phyloP scores from a whole-genome alignment of 148 eudicot species.

The Beta vulgaris region DNA sequence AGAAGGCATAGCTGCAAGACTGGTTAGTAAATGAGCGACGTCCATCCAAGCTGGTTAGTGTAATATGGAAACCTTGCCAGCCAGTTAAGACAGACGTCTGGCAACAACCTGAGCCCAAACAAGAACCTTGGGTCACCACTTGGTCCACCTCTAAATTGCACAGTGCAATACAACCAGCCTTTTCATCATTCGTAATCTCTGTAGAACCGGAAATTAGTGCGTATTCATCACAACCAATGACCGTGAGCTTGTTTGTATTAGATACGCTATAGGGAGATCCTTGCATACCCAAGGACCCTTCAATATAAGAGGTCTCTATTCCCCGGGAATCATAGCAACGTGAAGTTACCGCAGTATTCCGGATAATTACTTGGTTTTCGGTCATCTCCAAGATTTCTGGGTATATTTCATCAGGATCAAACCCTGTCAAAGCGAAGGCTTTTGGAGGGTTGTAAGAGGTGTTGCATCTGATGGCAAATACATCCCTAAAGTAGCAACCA shows the following conservation, averaged over 20 bases:
- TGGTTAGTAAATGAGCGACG: neutral
- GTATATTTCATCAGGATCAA: neutral
- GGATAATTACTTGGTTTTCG: constrained; percentile 20
- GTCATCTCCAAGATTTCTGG: constrained; percentile 28
- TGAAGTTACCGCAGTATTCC: constrained; percentile 6
- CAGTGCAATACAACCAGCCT: constrained; percentile 24
- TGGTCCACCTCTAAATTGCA: constrained; percentile 9
- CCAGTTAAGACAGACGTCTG: constrained; percentile 25
- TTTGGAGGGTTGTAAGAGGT: constrained; percentile 26
- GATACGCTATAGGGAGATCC: constrained; percentile 2
- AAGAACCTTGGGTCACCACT: constrained; percentile 4
- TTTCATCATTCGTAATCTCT: neutral
- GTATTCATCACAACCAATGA: constrained; percentile 29
- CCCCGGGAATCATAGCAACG: constrained; percentile 7
- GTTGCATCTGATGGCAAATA: constrained; percentile 17
- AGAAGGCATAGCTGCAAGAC: constrained; percentile 24
- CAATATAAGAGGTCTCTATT: neutral
- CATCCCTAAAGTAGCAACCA: neutral
- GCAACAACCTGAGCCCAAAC: constrained; percentile 32
- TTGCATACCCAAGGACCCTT: neutral
- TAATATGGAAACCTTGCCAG: constrained; percentile 16
- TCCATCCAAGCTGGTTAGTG: neutral
- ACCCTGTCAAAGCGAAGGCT: neutral
- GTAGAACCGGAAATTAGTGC: constrained; percentile 16
- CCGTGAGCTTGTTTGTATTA: constrained; percentile 26